phyloP scores from a whole-genome alignment of 768 basidiomycete genomes.

The Macrolepiota albuminosa region DNA sequence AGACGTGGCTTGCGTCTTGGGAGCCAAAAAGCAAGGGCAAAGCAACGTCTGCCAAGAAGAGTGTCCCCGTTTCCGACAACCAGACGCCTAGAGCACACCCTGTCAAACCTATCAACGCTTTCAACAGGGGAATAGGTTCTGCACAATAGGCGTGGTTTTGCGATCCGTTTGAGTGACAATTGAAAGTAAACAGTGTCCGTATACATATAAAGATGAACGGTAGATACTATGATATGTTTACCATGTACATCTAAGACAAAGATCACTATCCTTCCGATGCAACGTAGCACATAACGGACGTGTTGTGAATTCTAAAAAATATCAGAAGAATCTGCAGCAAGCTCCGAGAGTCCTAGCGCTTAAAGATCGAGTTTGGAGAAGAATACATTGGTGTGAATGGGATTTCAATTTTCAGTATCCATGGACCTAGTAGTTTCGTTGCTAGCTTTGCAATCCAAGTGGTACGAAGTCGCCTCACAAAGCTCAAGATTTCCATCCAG shows the following conservation, averaged over 20 bases:
- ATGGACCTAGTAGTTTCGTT: too few relatives aligned
- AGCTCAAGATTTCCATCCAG: too few relatives aligned
- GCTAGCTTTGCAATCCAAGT: too few relatives aligned
- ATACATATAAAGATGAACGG: not conserved
- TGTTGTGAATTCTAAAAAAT: too few relatives aligned
- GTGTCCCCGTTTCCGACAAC: not conserved
- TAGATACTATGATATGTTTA: not conserved
- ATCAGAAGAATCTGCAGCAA: not conserved
- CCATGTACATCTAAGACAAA: not conserved
- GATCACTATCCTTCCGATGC: not conserved
- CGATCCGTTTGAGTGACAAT: not conserved
- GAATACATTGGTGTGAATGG: not conserved
- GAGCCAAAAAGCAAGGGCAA: not conserved
- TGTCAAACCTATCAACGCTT: not conserved
- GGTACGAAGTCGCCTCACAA: too few relatives aligned
- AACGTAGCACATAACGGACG: too few relatives aligned
- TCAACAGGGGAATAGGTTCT: not conserved
- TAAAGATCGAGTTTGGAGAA: not conserved
- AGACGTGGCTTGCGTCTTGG: constrained; percentile 45
- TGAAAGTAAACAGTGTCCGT: not conserved
- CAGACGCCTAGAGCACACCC: not conserved
- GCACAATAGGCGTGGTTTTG: too few relatives aligned
- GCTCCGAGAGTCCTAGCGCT: not conserved
- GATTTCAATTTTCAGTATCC: not conserved
- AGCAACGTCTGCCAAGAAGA: not conserved